Evolutionary conservation across 495 filamentous ascomycete genomes (phyloP), one percentile per base, ranked within the genome.

Genomic region (Penicillium riverlandense): DNA sequence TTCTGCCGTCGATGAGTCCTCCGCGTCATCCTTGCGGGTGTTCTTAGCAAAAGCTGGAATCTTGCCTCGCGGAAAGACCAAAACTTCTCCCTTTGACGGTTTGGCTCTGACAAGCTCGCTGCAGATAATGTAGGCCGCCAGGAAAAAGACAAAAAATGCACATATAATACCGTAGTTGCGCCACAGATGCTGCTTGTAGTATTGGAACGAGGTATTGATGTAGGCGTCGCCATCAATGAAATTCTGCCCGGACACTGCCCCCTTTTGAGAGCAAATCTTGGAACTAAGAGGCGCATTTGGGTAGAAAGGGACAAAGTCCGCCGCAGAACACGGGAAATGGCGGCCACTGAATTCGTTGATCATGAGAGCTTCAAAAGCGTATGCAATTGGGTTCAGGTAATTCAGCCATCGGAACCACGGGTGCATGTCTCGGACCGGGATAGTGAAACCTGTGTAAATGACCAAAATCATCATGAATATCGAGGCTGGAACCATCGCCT

Each of bases 381-480:
- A 96, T 50, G 78, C 81, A 34, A 96, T 78, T 6, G 89, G 89
- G 49, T 95, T 83, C 10, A 96, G 60, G 48, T 88, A 96, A 50
- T 88, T 86, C 31, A 96, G 69, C 90, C 90, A 95, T 29, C 85
- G 75, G 51, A 86, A 86, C 85, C 90, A 96, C 2, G 67, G 72
- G 10, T 82, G 78, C 88, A 95, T 95, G 41, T 66, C 40, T 40
- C 57, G 61, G 34, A 79, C 76, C 0, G 89, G 90, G 48, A 97
- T 87, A 2, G 80, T 82, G 60, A 95, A 96, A 8, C 90, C 90
- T 41, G 90, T 95, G 58, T 92, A 96, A 45, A 95, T 86, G 53
- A 94, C 71, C 33, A 95, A 69, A 35, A 79, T 76, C 38, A 96
- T 73, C 61, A 96, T 91, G 50, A 95, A 75, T 16, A 95, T 62